Evolutionary conservation across 805 yeast species (phyloP).

Genomic region (Komagataella kurtzmanii): DNA sequence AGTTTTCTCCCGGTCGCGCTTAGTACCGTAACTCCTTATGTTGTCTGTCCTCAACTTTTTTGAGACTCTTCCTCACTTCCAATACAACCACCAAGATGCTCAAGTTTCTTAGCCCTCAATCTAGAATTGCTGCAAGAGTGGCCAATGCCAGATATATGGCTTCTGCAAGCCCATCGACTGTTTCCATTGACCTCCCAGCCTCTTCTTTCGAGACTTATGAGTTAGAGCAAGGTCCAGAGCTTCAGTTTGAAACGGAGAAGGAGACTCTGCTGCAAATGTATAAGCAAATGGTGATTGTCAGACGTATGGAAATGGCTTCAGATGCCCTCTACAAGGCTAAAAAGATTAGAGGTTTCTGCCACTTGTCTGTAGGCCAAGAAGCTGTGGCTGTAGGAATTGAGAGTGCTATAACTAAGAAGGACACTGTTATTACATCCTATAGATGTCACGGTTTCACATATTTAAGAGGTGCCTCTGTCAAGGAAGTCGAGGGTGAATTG

Average conservation of each 20-base stretch:
- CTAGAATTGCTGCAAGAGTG: background rate
- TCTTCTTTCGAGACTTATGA: slow-evolving; percentile 77
- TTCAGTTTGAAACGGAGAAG: slow-evolving; percentile 70
- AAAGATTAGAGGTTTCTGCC: slow-evolving; percentile 98
- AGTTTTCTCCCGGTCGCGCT: background rate
- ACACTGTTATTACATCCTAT: slow-evolving; percentile 90
- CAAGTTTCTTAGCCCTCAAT: background rate
- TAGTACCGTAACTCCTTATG: background rate
- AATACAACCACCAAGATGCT: background rate
- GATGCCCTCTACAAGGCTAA: slow-evolving; percentile 97
- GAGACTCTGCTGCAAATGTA: slow-evolving; percentile 78
- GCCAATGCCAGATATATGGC: background rate
- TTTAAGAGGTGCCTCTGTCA: slow-evolving; percentile 90
- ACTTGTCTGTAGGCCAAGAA: slow-evolving; percentile 96
- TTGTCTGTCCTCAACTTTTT: background rate
- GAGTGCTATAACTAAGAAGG: slow-evolving; percentile 75
- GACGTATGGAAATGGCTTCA: slow-evolving; percentile 98
- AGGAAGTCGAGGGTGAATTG: slow-evolving; percentile 84
- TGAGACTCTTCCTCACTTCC: background rate
- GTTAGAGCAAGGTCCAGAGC: slow-evolving; percentile 50
- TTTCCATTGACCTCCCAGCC: slow-evolving; percentile 52
- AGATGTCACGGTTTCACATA: slow-evolving; percentile 98
- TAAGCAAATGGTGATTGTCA: slow-evolving; percentile 85
- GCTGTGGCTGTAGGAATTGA: slow-evolving; percentile 98
- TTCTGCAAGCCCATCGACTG: background rate